Conservation (phyloP, 2,329 filamentous ascomycete genomes). For the Dothideomycetes sp. region DNA sequence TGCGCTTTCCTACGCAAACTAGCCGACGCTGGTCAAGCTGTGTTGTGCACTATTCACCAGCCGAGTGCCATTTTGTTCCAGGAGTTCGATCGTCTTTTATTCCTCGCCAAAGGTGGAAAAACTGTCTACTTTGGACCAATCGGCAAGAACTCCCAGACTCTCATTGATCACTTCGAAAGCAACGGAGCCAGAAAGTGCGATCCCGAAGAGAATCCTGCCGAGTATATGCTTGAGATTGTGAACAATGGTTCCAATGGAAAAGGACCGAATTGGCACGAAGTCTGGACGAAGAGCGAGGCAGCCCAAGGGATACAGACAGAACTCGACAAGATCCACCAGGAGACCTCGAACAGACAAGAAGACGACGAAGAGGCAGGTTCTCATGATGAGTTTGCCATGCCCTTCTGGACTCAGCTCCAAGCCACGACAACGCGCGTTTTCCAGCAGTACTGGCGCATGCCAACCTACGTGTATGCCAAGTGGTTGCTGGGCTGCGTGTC, state of each 20-base stretch:
- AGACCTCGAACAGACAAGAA: constrained; percentile 15
- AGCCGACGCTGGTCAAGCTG: constrained; percentile 70
- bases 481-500: constrained; percentile 41
- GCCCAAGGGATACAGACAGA: constrained; percentile 22
- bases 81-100: constrained; percentile 72
- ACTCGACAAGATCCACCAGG: constrained; percentile 29
- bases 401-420: constrained; percentile 23
- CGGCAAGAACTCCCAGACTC: constrained; percentile 57
- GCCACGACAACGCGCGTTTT: constrained; percentile 31
- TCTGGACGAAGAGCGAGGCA: constrained; percentile 26
- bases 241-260: constrained; percentile 18
- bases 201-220: constrained; percentile 54
- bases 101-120: constrained; percentile 66
- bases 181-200: constrained; percentile 50
- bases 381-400: constrained; percentile 33
- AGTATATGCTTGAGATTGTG: constrained; percentile 56
- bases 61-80: constrained; percentile 79
- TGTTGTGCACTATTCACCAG: constrained; percentile 86
- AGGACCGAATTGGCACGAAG: constrained; percentile 29
- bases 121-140: constrained; percentile 83
- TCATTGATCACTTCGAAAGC: constrained; percentile 48
- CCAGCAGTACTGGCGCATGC: constrained; percentile 36
- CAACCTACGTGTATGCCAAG: constrained; percentile 45
- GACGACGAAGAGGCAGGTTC: constrained; percentile 23
- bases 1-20: constrained; percentile 69